Conservation (phyloP, 2,329 filamentous ascomycete genomes). For the Madurella mycetomatis region DNA sequence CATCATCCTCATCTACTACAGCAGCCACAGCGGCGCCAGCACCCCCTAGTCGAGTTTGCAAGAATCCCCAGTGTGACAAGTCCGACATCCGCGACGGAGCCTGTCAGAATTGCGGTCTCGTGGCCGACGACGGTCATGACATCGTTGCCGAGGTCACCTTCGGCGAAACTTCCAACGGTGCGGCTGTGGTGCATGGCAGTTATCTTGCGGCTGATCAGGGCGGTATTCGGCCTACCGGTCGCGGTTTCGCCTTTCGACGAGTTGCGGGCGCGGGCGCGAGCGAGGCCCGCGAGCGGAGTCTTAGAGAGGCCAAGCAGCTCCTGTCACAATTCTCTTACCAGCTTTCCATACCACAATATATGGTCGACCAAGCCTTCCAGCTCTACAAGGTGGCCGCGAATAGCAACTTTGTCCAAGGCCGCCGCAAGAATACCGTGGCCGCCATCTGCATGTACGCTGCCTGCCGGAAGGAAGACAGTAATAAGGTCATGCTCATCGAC, state of each 20-base stretch:
- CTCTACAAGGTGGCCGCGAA: conserved; percentile 72
- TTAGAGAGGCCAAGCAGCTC: conserved; percentile 53
- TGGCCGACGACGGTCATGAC: conserved; percentile 72
- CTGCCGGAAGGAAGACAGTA: conserved; percentile 72
- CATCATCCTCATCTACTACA: conserved; percentile 8
- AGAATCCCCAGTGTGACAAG: conserved; percentile 53
- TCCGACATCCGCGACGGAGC: conserved; percentile 61
- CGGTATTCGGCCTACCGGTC: conserved; percentile 60
- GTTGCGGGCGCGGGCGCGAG: conserved; percentile 50
- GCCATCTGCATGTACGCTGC: conserved; percentile 90
- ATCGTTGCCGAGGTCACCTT: conserved; percentile 92
- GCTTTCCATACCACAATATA: conserved; percentile 56
- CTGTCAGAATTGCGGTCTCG: conserved; percentile 79
- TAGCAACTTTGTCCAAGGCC: conserved; percentile 78
- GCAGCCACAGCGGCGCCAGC: conserved; percentile 26
- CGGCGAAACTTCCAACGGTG: conserved; percentile 79
- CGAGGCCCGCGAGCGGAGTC: conserved; percentile 55
- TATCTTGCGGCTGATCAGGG: conserved; percentile 84
- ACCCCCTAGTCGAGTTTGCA: conserved; percentile 46
- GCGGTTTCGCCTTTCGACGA: conserved; percentile 55
- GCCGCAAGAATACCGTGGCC: conserved; percentile 77
- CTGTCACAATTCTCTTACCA: conserved; percentile 60
- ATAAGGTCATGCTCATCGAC: conserved; percentile 90
- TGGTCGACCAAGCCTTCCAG: conserved; percentile 62
- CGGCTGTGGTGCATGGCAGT: conserved; percentile 84